phyloP scores from a whole-genome alignment of 306 rosid genomes.

The Potentilla sterilis region DNA sequence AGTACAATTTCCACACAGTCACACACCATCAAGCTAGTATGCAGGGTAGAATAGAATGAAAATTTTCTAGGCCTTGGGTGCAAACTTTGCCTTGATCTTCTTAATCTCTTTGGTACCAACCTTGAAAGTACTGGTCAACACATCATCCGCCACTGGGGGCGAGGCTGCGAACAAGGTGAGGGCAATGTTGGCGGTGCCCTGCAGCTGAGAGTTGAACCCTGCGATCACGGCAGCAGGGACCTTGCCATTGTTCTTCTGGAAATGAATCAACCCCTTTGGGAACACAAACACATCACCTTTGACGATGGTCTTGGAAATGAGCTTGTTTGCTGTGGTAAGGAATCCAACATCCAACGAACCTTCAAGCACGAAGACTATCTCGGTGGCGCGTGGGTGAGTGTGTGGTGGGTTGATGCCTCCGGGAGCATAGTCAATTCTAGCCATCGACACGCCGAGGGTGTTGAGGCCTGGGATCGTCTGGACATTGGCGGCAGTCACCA shows the following conservation, averaged over 20 bases:
- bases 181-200: conserved; percentile 65
- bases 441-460: conserved; percentile 76
- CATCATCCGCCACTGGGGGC: conserved; percentile 67
- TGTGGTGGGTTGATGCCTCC: conserved; percentile 93
- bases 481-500: conserved; percentile 71
- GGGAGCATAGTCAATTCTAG: conserved; percentile 81
- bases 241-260: conserved; percentile 72
- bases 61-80: conserved; percentile 47
- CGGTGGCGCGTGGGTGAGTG: conserved; percentile 95
- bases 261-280: conserved; percentile 76
- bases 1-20: conserved; percentile 3
- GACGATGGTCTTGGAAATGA: conserved; percentile 58
- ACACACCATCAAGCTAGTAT: neutral
- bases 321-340: conserved; percentile 60
- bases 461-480: conserved; percentile 74
- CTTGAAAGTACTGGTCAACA: conserved; percentile 60
- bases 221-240: conserved; percentile 59
- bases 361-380: conserved; percentile 66
- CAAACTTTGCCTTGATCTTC: conserved; percentile 63
- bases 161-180: conserved; percentile 57
- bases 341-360: conserved; percentile 80
- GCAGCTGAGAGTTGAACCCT: conserved; percentile 81
- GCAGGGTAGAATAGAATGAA: neutral
- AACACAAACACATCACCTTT: conserved; percentile 79
- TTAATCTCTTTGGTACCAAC: conserved; percentile 55